Evolutionary conservation across 352 stramenopile genomes (phyloP).

Genomic region (Pythium monospermum): DNA sequence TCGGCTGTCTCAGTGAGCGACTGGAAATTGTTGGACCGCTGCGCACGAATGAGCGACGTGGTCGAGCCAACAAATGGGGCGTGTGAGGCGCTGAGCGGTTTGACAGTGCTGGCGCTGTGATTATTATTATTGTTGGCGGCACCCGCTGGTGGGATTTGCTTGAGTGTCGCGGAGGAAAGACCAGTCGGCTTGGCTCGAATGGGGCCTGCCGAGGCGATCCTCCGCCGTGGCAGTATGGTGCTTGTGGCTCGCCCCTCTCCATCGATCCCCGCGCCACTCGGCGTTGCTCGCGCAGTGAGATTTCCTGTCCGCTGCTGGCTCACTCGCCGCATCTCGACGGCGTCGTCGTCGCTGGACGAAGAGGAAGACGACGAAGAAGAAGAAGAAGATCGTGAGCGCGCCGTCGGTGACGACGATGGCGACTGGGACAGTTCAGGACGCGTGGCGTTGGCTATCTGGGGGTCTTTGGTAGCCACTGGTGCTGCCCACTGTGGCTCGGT

Average conservation of each 20-base stretch:
- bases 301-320: neutral
- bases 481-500: neutral
- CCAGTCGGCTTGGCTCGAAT: constrained; percentile 10
- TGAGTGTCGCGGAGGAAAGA: constrained; percentile 3
- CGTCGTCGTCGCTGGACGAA: neutral
- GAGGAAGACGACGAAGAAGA: constrained; percentile 11
- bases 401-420: neutral
- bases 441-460: neutral
- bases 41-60: constrained; percentile 60
- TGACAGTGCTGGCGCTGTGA: too few relatives aligned
- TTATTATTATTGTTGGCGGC: constrained; percentile 1
- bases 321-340: neutral
- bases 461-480: neutral
- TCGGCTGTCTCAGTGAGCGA: constrained; percentile 49
- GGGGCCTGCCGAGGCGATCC: constrained; percentile 21
- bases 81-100: neutral
- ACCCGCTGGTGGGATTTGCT: neutral
- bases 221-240: neutral
- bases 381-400: constrained; percentile 5
- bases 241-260: neutral
- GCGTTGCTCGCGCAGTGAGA: neutral
- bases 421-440: constrained; percentile 4
- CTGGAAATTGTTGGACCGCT: constrained; percentile 38
- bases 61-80: constrained; percentile 51
- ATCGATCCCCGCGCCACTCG: too few relatives aligned